Evolutionary conservation across 345 rosid genomes (phyloP), one percentile per base, ranked within the genome.

Genomic region (Jatropha curcas): DNA sequence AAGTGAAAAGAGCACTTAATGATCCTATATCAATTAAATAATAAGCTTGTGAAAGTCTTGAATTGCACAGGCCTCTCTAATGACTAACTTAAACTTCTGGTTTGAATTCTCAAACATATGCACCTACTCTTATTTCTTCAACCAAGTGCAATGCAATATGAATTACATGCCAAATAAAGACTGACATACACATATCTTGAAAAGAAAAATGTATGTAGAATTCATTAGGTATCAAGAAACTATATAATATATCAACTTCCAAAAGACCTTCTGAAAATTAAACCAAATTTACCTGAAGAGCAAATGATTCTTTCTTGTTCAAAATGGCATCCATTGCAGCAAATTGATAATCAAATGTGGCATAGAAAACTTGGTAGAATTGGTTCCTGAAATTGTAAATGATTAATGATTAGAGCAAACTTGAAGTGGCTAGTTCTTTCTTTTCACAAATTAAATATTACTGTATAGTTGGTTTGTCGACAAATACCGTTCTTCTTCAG

Each of bases 291-390:
- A 95, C 99, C 98, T 85, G 84, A 68, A 66, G 78, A 39, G 98
- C 91, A 82, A 89, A 92, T 39, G 82, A 69, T 70, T 92, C 98
- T 82, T 92, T 94, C 76, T 84, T 87, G 30, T 78, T 86, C 75
- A 94, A 76, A 62, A 92, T 88, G 56, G 88, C 85, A 84, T 90
- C 94, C 98, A 92, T 92, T 2, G 92, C 98, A 79, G 90, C 86
- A 78, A 87, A 88, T 78, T 92, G 92, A 81, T 92, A 92, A 74
- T 92, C 94, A 69, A 92, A 90, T 48, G 84, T 90, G 76, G 89
- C 87, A 81, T 91, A 92, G 70, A 91, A 92, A 35, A 74, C 83
- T 74, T 82, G 76, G 75, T 88, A 91, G 83, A 95, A 92, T 72
- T 86, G 88, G 85, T 73, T 87, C 87, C 98, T 95, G 86, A 16